phyloP scores from a whole-genome alignment of 306 rosid species.

The Canavalia ensiformis region DNA sequence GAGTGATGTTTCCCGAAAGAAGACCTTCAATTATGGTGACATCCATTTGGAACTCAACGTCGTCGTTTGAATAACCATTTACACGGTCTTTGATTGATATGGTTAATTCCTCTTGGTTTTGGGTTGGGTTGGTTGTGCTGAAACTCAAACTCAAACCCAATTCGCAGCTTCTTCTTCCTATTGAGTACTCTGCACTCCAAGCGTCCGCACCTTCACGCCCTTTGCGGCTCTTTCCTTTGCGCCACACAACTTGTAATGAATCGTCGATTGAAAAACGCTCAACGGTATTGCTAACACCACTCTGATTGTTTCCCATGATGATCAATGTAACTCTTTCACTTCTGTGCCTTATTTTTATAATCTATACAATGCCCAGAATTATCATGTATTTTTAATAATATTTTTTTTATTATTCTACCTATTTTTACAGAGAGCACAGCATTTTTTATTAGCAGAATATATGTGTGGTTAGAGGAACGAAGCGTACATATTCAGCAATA shows the following conservation, averaged over 20 bases:
- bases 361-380: too few relatives aligned
- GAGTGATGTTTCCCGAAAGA: background rate
- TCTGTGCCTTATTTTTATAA: too few relatives aligned
- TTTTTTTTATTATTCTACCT: too few relatives aligned
- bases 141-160: background rate
- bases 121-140: background rate
- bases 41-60: background rate
- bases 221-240: background rate
- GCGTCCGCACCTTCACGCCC: background rate
- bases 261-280: background rate
- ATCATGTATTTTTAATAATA: too few relatives aligned
- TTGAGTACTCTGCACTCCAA: slow-evolving; percentile 12
- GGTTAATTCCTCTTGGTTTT: background rate
- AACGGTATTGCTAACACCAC: background rate
- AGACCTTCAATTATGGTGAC: background rate
- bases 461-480: too few relatives aligned
- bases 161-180: background rate
- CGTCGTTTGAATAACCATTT: background rate
- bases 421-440: too few relatives aligned
- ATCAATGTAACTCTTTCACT: too few relatives aligned
- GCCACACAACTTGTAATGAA: background rate
- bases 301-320: slow-evolving; percentile 28
- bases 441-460: too few relatives aligned
- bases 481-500: too few relatives aligned
- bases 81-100: slow-evolving; percentile 14